Percentiles rank a stretch among this genome's conserved stretches.
Conservation (phyloP, 2,329 filamentous ascomycete genomes). For the Aspergillus eucalypticola region DNA sequence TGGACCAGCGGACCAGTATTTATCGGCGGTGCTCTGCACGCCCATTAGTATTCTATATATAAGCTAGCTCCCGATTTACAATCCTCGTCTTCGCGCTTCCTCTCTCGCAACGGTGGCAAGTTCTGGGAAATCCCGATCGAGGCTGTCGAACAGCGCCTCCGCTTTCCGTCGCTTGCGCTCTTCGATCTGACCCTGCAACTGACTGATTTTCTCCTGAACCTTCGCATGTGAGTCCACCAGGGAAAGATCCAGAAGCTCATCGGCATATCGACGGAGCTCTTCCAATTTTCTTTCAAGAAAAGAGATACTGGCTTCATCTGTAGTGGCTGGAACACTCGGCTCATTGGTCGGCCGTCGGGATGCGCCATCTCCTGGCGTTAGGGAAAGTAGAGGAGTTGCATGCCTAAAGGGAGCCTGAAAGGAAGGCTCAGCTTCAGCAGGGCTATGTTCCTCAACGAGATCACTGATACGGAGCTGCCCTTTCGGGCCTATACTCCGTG, state of each 20-base stretch:
- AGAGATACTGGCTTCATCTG: slow-evolving; percentile 15
- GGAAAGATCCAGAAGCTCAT: slow-evolving; percentile 27
- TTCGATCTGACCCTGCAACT: slow-evolving; percentile 22
- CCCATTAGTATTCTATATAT: neutral
- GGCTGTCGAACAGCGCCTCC: slow-evolving; percentile 16
- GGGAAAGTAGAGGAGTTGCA: neutral
- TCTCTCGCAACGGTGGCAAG: slow-evolving; percentile 20
- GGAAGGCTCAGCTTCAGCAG: neutral
- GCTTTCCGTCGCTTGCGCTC: slow-evolving; percentile 19
- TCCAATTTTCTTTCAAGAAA: slow-evolving; percentile 23
- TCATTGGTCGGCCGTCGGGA: neutral
- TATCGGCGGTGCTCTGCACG: neutral
- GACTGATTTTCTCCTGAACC: slow-evolving; percentile 22
- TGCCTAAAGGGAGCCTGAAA: neutral
- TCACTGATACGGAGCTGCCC: slow-evolving; percentile 16
- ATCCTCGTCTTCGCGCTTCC: slow-evolving; percentile 21
- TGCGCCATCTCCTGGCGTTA: neutral
- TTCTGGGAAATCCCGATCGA: slow-evolving; percentile 23
- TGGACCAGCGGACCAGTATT: neutral
- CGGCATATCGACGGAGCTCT: slow-evolving; percentile 25
- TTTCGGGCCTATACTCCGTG: slow-evolving; percentile 1
- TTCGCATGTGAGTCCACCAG: slow-evolving; percentile 27
- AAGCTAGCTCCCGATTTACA: slow-evolving; percentile 3
- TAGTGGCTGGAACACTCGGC: neutral
- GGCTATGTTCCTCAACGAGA: slow-evolving; percentile 12